These are phyloP conservation scores for Cucurbitaria berberidis DNA, from an alignment of 2,329 filamentous ascomycete genomes.

Conservation along the genomic window DNA sequence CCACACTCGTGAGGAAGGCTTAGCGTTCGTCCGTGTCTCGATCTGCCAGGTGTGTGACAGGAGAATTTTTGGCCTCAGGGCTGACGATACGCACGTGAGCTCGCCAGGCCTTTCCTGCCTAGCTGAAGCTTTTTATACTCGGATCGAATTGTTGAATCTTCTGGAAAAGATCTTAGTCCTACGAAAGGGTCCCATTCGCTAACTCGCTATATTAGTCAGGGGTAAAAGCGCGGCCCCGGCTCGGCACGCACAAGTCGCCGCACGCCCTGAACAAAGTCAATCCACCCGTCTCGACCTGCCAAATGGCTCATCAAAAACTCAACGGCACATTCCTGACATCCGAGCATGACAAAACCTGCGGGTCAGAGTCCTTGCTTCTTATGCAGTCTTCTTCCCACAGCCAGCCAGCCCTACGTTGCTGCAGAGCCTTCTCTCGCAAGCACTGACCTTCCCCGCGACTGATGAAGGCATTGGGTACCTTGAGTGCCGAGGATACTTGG, in stretches of 20 bases:
- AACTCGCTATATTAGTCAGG: conserved; percentile 12
- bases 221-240: conserved; percentile 22
- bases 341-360: background rate
- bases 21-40: no score
- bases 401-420: background rate
- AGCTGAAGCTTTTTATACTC: no score
- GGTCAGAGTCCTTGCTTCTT: conserved; percentile 5
- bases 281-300: conserved; percentile 19
- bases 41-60: no score
- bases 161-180: conserved; percentile 10
- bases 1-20: no score
- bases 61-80: no score
- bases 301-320: conserved; percentile 8
- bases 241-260: conserved; percentile 32
- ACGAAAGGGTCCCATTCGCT: conserved; percentile 17
- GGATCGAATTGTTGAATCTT: conserved; percentile 14
- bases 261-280: conserved; percentile 11
- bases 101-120: conserved; percentile 3
- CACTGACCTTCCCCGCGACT: background rate
- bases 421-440: background rate
- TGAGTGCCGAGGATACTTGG: background rate
- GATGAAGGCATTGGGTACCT: conserved; percentile 1
- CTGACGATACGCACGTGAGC: background rate
- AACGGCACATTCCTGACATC: conserved; percentile 28
- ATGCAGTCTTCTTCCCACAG: background rate